Evolutionary conservation across 1,284 basidiomycete species (phyloP).

Genomic region (Salmacisia buchloeana): DNA sequence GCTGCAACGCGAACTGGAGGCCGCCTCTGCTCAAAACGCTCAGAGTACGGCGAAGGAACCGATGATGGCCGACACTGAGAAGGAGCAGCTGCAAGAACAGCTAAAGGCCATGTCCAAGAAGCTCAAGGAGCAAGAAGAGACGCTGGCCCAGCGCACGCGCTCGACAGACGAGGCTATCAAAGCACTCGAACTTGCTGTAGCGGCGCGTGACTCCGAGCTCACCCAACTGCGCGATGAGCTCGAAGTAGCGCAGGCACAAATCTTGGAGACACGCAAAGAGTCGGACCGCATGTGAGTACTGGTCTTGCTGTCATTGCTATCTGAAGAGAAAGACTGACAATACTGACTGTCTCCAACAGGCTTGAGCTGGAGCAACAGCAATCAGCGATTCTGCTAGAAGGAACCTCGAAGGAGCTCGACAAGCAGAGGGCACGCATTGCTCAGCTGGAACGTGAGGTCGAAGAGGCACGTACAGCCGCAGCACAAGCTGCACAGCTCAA

Average conservation of each 20-base stretch:
- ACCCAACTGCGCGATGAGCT: too few relatives aligned
- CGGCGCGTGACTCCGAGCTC: too few relatives aligned
- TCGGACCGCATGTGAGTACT: too few relatives aligned
- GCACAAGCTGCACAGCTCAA: neutral
- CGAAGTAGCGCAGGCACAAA: too few relatives aligned
- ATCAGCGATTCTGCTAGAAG: neutral
- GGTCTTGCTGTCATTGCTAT: neutral
- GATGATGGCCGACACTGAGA: neutral
- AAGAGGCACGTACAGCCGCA: neutral
- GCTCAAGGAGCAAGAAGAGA: neutral
- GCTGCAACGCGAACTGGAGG: neutral
- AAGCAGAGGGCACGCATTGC: neutral
- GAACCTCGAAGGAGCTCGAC: neutral
- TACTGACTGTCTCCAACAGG: neutral
- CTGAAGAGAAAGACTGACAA: neutral
- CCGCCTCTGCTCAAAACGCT: too few relatives aligned
- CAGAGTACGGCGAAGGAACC: too few relatives aligned
- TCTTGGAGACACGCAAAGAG: too few relatives aligned
- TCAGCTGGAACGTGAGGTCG: neutral
- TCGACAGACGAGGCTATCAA: too few relatives aligned
- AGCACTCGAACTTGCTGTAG: too few relatives aligned
- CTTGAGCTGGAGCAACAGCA: neutral
- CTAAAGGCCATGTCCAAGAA: conserved; percentile 18
- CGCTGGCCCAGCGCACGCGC: too few relatives aligned
- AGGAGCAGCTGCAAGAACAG: conserved; percentile 13